Conservation (phyloP, 768 basidiomycete species). For the Cystofilobasidium macerans region DNA sequence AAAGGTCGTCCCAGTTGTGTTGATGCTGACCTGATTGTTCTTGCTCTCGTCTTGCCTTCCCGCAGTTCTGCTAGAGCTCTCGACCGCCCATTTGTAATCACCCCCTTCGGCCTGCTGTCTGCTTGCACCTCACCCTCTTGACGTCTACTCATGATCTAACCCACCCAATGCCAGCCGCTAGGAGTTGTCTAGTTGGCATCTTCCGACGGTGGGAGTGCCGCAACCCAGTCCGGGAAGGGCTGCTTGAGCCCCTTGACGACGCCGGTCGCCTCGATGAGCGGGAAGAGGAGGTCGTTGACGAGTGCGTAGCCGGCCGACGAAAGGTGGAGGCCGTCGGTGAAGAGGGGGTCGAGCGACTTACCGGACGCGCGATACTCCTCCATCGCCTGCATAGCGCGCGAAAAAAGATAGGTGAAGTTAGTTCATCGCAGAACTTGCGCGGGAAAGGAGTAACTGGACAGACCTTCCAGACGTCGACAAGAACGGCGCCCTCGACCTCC, state of each 20-base stretch:
- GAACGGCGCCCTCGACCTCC: conserved; percentile 12
- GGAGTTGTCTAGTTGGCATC: too few relatives aligned
- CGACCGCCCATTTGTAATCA: too few relatives aligned
- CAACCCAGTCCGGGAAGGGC: conserved; percentile 17
- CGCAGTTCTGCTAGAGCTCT: conserved; percentile 19
- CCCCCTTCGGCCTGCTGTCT: too few relatives aligned
- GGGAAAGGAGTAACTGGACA: neutral
- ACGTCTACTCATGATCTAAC: too few relatives aligned
- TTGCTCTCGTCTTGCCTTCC: neutral
- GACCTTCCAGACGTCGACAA: conserved; percentile 21
- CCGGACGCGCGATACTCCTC: neutral
- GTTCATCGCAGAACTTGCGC: neutral
- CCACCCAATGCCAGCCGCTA: too few relatives aligned
- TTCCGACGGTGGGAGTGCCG: neutral
- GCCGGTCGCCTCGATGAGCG: conserved; percentile 7
- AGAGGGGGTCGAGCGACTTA: conserved; percentile 13
- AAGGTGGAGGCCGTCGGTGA: conserved; percentile 16
- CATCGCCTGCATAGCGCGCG: conserved; percentile 7
- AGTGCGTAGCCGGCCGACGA: conserved; percentile 19
- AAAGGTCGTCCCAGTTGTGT: neutral
- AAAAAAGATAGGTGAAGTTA: neutral
- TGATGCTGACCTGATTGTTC: neutral
- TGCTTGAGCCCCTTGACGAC: conserved; percentile 5
- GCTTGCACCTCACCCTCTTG: too few relatives aligned
- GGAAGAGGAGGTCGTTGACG: conserved; percentile 5